Percentiles rank a stretch among this genome's conserved stretches.
These are phyloP conservation scores for Vaccinium macrocarpon DNA, from an alignment of 148 eudicot genomes.

Conservation along the genomic window DNA sequence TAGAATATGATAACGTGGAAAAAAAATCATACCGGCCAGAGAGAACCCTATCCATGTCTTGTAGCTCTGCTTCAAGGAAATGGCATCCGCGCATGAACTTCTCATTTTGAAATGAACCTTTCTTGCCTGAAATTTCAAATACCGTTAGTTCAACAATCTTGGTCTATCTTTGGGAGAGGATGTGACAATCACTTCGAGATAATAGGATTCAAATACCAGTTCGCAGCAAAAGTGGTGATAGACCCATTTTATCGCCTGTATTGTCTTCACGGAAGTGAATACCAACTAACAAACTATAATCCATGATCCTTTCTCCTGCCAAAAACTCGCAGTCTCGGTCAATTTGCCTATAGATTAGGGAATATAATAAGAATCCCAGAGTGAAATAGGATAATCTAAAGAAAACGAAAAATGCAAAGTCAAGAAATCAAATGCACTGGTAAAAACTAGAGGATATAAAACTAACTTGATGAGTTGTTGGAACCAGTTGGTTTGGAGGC, in stretches of 20 bases:
- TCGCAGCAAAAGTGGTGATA: constrained; percentile 62
- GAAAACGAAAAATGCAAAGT: background rate
- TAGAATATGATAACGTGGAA: background rate
- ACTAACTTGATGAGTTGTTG: constrained; percentile 90
- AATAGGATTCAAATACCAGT: constrained; percentile 32
- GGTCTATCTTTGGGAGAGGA: background rate
- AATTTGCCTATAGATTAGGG: constrained; percentile 55
- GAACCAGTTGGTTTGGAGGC: constrained; percentile 81
- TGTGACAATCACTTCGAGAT: background rate
- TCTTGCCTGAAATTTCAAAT: constrained; percentile 45
- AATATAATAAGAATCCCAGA: background rate
- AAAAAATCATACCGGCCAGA: constrained; percentile 65
- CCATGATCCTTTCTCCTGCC: constrained; percentile 90
- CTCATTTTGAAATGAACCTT: constrained; percentile 77
- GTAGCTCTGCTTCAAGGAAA: constrained; percentile 90
- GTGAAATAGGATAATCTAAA: background rate
- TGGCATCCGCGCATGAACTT: constrained; percentile 87
- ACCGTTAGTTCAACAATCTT: background rate
- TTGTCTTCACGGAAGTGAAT: constrained; percentile 82
- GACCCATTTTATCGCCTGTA: constrained; percentile 72
- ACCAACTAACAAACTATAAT: constrained; percentile 93
- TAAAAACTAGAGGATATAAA: background rate
- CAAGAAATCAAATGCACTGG: background rate
- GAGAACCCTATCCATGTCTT: constrained; percentile 78
- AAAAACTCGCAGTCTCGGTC: constrained; percentile 92